Evolutionary conservation across 805 yeast genomes (phyloP).

Genomic region (Candida ponderosae): DNA sequence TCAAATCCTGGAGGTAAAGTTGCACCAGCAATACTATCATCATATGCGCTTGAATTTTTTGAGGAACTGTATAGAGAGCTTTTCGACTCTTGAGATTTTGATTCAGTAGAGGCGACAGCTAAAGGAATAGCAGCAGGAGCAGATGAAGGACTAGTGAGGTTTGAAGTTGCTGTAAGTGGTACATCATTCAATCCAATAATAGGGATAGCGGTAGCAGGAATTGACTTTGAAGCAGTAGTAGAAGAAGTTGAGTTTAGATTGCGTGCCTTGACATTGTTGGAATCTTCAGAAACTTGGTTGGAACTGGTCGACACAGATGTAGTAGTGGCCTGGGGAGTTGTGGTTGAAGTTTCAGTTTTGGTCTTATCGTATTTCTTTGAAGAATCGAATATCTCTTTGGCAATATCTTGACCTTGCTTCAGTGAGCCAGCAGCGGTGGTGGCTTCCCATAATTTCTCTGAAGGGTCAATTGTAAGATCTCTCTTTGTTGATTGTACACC

Average conservation of each 20-base stretch:
- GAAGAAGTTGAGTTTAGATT: not conserved
- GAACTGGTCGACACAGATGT: too few species aligned
- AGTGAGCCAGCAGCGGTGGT: constrained; percentile 5
- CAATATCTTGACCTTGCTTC: constrained; percentile 6
- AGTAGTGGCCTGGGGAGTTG: not conserved
- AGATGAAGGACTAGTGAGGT: not conserved
- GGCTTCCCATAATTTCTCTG: constrained; percentile 6
- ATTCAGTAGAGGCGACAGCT: not conserved
- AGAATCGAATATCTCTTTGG: not conserved
- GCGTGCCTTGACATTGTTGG: not conserved
- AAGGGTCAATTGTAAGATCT: constrained; percentile 8
- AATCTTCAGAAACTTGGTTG: too few species aligned
- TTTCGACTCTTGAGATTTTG: not conserved
- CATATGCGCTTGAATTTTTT: not conserved
- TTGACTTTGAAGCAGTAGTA: constrained; percentile 1
- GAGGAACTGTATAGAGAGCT: not conserved
- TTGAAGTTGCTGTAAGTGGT: not conserved
- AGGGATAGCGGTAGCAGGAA: not conserved
- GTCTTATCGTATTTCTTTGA: not conserved
- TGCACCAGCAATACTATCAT: constrained; percentile 12
- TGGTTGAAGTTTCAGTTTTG: not conserved
- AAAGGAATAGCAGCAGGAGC: not conserved
- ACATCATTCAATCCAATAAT: not conserved
- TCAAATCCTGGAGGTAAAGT: constrained; percentile 18
- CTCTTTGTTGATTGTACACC: constrained; percentile 1